Conservation (phyloP, 108 stramenopile genomes). For the Epithemia pelagica region DNA sequence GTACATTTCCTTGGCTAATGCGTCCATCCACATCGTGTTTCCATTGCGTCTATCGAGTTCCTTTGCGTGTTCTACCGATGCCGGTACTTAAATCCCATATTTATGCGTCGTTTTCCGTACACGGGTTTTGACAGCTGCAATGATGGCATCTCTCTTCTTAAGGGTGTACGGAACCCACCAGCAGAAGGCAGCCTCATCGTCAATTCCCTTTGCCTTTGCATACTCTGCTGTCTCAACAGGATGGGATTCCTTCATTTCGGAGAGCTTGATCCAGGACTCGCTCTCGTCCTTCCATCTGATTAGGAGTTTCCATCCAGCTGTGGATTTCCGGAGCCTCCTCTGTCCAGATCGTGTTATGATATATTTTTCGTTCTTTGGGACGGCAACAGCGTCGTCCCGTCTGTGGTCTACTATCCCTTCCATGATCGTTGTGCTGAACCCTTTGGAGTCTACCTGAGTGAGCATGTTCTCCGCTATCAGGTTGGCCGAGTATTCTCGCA, state of each 20-base stretch:
- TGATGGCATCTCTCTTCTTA: too few species aligned
- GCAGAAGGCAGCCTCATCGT: conserved; percentile 24
- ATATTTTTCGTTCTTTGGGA: conserved; percentile 3
- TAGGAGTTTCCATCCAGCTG: conserved; percentile 25
- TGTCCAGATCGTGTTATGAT: conserved; percentile 2
- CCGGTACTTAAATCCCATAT: too few species aligned
- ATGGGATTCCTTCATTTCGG: conserved; percentile 23
- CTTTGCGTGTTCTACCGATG: too few species aligned
- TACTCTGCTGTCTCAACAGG: conserved; percentile 30
- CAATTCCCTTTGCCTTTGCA: conserved; percentile 21
- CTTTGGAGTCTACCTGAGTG: too few species aligned
- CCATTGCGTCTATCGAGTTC: too few species aligned
- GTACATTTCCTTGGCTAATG: too few species aligned
- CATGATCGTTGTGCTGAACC: conserved; percentile 11
- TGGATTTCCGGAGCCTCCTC: conserved; percentile 13
- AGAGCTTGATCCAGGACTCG: conserved; percentile 12
- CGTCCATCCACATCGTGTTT: too few species aligned
- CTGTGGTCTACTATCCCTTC: conserved; percentile 22
- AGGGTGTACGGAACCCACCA: too few species aligned
- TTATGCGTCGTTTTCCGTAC: too few species aligned
- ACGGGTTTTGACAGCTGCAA: too few species aligned
- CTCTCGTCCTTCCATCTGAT: conserved; percentile 23
- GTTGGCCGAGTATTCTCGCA: too few species aligned
- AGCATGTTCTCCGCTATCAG: too few species aligned
- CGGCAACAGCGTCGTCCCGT: conserved; percentile 6